These are phyloP conservation scores for Phytophthora meadii DNA, from an alignment of 352 stramenopile genomes.

Conservation along the genomic window DNA sequence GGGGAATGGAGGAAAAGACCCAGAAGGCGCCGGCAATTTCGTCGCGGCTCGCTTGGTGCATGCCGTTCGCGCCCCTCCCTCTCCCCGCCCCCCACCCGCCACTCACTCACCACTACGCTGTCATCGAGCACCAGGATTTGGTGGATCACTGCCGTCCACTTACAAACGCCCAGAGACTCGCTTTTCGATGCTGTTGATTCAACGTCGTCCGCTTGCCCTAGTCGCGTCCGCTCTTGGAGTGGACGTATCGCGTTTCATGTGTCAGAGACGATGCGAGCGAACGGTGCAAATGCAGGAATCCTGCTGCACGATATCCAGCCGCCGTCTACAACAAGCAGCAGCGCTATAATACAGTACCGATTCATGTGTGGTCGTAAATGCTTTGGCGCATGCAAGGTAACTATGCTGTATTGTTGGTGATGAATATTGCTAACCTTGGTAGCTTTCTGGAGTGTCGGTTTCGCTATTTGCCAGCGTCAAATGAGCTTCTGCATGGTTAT, in stretches of 20 bases:
- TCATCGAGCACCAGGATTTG: conserved; percentile 7
- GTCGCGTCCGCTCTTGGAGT: conserved; percentile 6
- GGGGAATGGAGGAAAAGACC: conserved; percentile 14
- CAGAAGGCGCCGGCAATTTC: conserved; percentile 19
- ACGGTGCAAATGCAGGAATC: not conserved
- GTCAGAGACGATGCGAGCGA: not conserved
- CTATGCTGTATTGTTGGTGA: not conserved
- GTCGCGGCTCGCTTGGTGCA: conserved; percentile 7
- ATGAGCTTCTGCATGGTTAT: conserved; percentile 7
- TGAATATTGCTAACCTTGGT: not conserved
- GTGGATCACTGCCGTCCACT: conserved; percentile 14
- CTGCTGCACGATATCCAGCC: no score
- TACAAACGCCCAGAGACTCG: conserved; percentile 18
- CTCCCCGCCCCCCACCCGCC: conserved; percentile 5
- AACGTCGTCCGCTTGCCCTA: conserved; percentile 22
- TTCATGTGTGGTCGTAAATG: no score
- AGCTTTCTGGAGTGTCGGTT: not conserved
- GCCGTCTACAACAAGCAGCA: no score
- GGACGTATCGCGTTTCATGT: conserved; percentile 25
- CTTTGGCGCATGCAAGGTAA: not conserved
- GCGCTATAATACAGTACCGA: no score
- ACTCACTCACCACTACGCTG: conserved; percentile 6
- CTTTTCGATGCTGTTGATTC: conserved; percentile 4
- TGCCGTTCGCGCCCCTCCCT: conserved; percentile 5
- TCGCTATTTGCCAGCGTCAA: conserved; percentile 7